Base-by-base conservation (phyloP, 352 stramenopile species). In the Globisporangium echinulatum region DNA sequence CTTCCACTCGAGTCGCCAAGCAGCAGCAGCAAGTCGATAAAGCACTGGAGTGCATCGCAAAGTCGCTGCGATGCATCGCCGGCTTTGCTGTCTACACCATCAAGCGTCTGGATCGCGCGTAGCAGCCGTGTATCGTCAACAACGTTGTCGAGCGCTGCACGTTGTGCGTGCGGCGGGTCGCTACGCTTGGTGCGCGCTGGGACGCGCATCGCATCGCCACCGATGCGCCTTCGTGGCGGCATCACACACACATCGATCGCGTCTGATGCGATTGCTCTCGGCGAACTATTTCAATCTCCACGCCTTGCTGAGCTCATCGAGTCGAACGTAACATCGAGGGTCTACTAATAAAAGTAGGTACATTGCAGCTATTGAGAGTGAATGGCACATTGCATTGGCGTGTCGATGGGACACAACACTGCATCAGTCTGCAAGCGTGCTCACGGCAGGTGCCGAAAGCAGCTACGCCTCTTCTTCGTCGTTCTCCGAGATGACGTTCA, bases 401-500 rank as follows among this genome's bases (percentile, higher is more conserved):
- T 3, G 25, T 25, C 25, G 25, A 25, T 25, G 25, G 1, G 25
- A 25, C 25, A 33, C 25, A 33, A 33, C 25, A 33, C 2, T 33
- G 25, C 25, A 33, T 33, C 25, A 33, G 25, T 33, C 39, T 7
- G 25, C 25, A 33, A 33, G 25, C 25, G 25, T 33, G 25, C 25
- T 33, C 25, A 33, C 25, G 25, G 25, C 25, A 33, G 2, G 25
- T 33, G 25, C 2, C 25, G 25, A 33, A 33, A 33, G 25, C 25
- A 54, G 11, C 11, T 50, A 81, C 19, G 44, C 46, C 63, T 91
- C 81, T 65, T 89, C 81, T 49, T 91, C 81, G 51, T 89, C 81
- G 44, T 89, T 88, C 56, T 89, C 79, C 3, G 71, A 87, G 63
- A 91, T 90, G 64, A 88, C 78, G 54, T 91, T 91, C 82, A 90